These are phyloP conservation scores for Pyrenopolyporus hunteri DNA, from an alignment of 495 filamentous ascomycete genomes.

Conservation along the genomic window DNA sequence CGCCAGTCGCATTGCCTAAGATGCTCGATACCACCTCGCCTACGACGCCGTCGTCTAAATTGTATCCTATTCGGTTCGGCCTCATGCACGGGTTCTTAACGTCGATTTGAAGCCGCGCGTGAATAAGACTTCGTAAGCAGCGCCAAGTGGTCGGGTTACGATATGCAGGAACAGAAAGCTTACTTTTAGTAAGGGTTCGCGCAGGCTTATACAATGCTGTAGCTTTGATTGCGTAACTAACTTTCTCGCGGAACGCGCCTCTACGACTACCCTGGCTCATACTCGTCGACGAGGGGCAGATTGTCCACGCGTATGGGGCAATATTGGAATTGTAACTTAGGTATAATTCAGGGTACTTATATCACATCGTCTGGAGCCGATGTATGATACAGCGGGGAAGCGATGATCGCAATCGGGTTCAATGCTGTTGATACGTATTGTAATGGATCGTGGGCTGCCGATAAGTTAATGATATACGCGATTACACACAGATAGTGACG, in stretches of 20 bases:
- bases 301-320: not conserved
- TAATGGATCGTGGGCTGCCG: constrained; percentile 7
- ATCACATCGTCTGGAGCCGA: too few relatives aligned
- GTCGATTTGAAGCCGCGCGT: not conserved
- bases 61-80: not conserved
- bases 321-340: too few relatives aligned
- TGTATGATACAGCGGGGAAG: not conserved
- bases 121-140: not conserved
- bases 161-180: constrained; percentile 28
- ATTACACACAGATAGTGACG: too few relatives aligned
- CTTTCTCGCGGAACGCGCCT: not conserved
- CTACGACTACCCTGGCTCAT: not conserved
- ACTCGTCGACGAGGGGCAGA: not conserved
- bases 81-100: not conserved
- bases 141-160: constrained; percentile 3
- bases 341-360: too few relatives aligned
- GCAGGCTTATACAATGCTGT: not conserved
- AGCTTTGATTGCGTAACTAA: not conserved
- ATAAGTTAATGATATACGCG: not conserved
- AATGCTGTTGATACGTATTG: not conserved
- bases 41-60: not conserved
- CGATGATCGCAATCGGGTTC: not conserved
- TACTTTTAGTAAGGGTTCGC: constrained; percentile 4
- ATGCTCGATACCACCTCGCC: not conserved
- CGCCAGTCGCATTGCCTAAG: constrained; percentile 11